These are phyloP conservation scores for Termitomyces sp. DNA, from an alignment of 768 basidiomycete species.

Conservation along the genomic window DNA sequence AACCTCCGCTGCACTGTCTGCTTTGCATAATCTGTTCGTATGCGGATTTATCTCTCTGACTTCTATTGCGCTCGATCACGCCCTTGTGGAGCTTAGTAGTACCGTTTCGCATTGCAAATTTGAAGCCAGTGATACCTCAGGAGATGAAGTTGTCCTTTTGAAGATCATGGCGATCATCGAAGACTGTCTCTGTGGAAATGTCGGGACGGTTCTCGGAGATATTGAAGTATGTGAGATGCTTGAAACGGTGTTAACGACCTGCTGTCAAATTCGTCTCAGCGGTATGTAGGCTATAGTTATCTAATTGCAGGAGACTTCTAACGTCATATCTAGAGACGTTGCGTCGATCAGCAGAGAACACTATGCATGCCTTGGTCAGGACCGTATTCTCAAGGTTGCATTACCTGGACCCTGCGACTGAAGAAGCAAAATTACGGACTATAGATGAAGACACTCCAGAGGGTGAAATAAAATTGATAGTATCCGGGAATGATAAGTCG, in stretches of 20 bases:
- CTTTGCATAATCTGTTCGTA: constrained; percentile 84
- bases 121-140: constrained; percentile 95
- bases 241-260: constrained; percentile 94
- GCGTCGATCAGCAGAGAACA: constrained; percentile 80
- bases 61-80: constrained; percentile 52
- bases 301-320: constrained; percentile 6
- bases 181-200: constrained; percentile 66
- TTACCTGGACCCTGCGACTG: constrained; percentile 52
- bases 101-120: constrained; percentile 96
- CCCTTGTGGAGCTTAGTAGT: constrained; percentile 78
- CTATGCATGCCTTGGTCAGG: constrained; percentile 84
- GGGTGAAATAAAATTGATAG: constrained; percentile 12
- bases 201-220: constrained; percentile 76
- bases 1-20: constrained; percentile 86
- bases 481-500: constrained; percentile 14
- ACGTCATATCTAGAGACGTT: constrained; percentile 57
- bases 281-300: constrained; percentile 47
- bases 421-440: constrained; percentile 60
- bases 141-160: constrained; percentile 92
- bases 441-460: constrained; percentile 40
- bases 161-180: constrained; percentile 89
- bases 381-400: constrained; percentile 76
- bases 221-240: constrained; percentile 97
- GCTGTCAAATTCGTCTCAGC: constrained; percentile 94
- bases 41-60: constrained; percentile 63